Evolutionary conservation across 192 early-diverging fungal genomes (phyloP).

Genomic region (Backusella liffmaniae): DNA sequence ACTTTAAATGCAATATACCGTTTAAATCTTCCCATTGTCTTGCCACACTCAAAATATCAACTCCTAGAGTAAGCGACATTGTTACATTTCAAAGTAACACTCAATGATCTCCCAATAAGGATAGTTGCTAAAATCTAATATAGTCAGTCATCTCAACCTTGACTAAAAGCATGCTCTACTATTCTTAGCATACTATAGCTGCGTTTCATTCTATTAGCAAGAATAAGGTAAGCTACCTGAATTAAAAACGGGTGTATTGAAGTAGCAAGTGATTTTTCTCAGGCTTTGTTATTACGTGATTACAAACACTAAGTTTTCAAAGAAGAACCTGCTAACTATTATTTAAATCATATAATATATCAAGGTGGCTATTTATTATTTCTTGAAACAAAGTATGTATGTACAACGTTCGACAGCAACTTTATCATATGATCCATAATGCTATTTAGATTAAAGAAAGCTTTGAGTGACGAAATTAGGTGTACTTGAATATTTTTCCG

Average conservation of each 20-base stretch:
- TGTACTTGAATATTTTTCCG: background rate
- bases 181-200: background rate
- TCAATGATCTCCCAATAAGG: background rate
- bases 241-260: background rate
- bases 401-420: background rate
- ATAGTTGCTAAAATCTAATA: background rate
- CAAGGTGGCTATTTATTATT: background rate
- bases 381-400: background rate
- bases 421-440: background rate
- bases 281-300: background rate
- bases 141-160: background rate
- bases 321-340: background rate
- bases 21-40: background rate
- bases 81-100: background rate
- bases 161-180: background rate
- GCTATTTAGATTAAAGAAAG: background rate
- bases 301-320: background rate
- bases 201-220: background rate
- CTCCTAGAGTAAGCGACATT: background rate
- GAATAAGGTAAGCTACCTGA: background rate
- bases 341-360: background rate
- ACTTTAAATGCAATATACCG: background rate
- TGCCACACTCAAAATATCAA: background rate
- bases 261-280: background rate
- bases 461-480: background rate